Evolutionary conservation across 2,329 filamentous ascomycete species (phyloP), one percentile per base, ranked within the genome.

Genomic region (Penicillium frequentans): DNA sequence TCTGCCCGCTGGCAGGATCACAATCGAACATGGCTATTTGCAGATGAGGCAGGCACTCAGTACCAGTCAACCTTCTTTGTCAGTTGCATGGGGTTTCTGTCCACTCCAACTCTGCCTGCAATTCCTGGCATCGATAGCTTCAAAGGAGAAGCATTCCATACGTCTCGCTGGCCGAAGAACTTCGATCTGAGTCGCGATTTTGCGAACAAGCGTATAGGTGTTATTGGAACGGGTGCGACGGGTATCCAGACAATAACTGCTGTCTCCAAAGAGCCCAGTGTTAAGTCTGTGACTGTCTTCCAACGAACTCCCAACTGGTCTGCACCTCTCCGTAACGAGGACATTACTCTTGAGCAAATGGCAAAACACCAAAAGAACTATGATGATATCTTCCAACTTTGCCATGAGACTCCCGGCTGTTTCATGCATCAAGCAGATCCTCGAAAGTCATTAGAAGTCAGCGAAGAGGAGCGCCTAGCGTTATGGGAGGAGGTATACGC

Each of bases 61-160:
- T 68, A 70, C 44, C 63, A 49, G 11, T 54, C 62, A 10, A 57
- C 63, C 7, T 79, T 75, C 64, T 64, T 78, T 39, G 63, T 78
- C 24, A 70, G 70, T 14, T 73, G 71, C 8, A 68, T 75, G 29
- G 77, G 77, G 0, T 69, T 77, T 13, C 68, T 76, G 0, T 72
- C 72, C 14, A 73, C 74, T 29, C 68, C 68, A 8, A 71, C 76
- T 53, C 70, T 75, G 42, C 76, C 76, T 7, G 62, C 66, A n/a
- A 73, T 59, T 64, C 74, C 63, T 55, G 71, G 69, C 52, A 69
- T 75, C 7, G 68, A 75, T n/a, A 60, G 60, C 10, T 80, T 75
- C 68, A 61, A 73, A 47, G 77, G 77, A 16, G 63, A 70, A 26
- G 59, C 74, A 3, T 71, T 70, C 33, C 78, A 81, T 58, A 76